Base-by-base conservation (phyloP, 176 grass and related monocot species). In the Puccinellia tenuiflora region DNA sequence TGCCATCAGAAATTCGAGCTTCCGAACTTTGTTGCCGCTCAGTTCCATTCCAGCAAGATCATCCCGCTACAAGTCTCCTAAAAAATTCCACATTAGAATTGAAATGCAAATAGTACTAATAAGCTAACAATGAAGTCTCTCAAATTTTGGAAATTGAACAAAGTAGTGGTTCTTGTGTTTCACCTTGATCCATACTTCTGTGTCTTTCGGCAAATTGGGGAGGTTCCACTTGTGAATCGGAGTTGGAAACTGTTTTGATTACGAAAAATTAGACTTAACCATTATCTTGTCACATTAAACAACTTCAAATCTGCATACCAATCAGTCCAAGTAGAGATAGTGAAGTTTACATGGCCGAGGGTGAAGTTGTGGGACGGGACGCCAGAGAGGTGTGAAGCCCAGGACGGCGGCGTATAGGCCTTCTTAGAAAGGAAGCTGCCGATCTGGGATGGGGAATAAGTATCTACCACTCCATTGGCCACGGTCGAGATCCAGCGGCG, bases 101-200 rank as follows among this genome's bases (percentile, higher is more conserved):
- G 11, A 45, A 45, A 12, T 12, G 43, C 29, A 78, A 83, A 59
- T 21, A 38, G 24, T 33, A 83, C 26, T n/a, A 71, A 59, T 22
- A 82, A 81, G 24, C 50, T 55, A 30, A 45, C 40, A 52, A 8
- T 11, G 15, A 76, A 9, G 7, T 7, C 21, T 45, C 4, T 71
- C 7, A 53, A 61, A 1, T 40, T 34, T n/a, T 25, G 3, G 22
- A 68, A 64, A 65, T 0, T 10, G 18, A 76, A 54, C 8, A 18
- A 74, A 21, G 28, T 10, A 4, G 37, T 25, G 17, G 33, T 46
- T 31, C 17, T 38, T 48, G 26, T 20, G 13, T 20, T n/a, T 18
- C 67, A 97, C 94, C 94, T 97, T 97, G 78, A 97, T 97, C 94
- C 94, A 34, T n/a, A n/a, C n/a, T n/a, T n/a, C n/a, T n/a, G n/a